phyloP scores from a whole-genome alignment of 2,329 filamentous ascomycete species.

The Cytospora leucostoma region DNA sequence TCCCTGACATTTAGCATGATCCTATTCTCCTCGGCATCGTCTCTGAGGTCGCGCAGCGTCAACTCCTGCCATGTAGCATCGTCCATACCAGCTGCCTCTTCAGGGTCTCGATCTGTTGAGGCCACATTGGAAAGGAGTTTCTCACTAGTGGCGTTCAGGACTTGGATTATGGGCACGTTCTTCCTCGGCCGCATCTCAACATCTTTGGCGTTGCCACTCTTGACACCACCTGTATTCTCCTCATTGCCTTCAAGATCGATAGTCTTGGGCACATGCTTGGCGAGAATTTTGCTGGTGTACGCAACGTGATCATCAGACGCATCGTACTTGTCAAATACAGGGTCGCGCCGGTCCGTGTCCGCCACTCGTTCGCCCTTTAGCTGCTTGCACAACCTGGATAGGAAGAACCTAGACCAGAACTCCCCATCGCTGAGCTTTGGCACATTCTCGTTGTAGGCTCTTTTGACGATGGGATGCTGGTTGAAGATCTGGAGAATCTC shows the following conservation, averaged over 20 bases:
- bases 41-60: constrained; percentile 76
- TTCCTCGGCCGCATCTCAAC: constrained; percentile 81
- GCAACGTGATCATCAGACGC: constrained; percentile 65
- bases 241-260: constrained; percentile 95
- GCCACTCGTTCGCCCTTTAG: constrained; percentile 85
- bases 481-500: constrained; percentile 91
- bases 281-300: constrained; percentile 55
- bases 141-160: constrained; percentile 86
- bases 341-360: constrained; percentile 74
- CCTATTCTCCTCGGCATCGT: constrained; percentile 70
- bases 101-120: constrained; percentile 71
- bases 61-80: constrained; percentile 75
- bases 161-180: constrained; percentile 85
- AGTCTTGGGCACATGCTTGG: constrained; percentile 77
- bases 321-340: constrained; percentile 83
- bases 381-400: constrained; percentile 86
- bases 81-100: constrained; percentile 66
- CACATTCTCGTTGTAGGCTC: constrained; percentile 91
- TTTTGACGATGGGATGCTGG: constrained; percentile 87
- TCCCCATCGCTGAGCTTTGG: constrained; percentile 75
- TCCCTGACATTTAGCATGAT: constrained; percentile 87
- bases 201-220: constrained; percentile 81
- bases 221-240: constrained; percentile 85
- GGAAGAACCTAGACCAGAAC: constrained; percentile 95
- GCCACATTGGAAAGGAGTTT: constrained; percentile 90